Evolutionary conservation across 2,329 filamentous ascomycete species (phyloP).

Genomic region (Pseudogymnoascus sp.): DNA sequence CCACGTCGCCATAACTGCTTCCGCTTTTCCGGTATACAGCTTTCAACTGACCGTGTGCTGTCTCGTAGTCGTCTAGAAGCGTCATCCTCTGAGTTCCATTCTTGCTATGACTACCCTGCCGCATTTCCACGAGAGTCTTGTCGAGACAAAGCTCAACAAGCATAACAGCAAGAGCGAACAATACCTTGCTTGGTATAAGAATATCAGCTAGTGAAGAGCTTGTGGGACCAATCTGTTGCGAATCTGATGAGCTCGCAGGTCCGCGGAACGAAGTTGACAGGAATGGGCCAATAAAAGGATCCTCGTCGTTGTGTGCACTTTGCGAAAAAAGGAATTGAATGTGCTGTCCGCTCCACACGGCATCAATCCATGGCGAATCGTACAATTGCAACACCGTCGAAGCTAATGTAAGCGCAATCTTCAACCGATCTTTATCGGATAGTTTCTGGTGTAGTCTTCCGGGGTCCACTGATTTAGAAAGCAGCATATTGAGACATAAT

Average conservation of each 20-base stretch:
- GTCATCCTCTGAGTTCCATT: conserved; percentile 10
- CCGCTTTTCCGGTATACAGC: conserved; percentile 7
- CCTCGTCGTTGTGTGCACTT: not conserved
- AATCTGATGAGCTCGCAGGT: not conserved
- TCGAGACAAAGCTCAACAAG: conserved; percentile 19
- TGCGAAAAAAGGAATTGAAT: conserved; percentile 14
- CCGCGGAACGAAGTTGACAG: not conserved
- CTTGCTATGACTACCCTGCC: not conserved
- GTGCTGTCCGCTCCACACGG: conserved; percentile 15
- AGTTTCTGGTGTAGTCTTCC: not conserved
- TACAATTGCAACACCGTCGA: conserved; percentile 19
- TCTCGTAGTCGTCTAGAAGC: conserved; percentile 9
- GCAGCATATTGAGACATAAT: not conserved
- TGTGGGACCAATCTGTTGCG: not conserved
- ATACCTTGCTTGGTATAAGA: conserved; percentile 12
- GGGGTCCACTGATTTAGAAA: not conserved
- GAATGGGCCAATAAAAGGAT: not conserved
- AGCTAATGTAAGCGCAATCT: conserved; percentile 17
- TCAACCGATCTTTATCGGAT: conserved; percentile 13
- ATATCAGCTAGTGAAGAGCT: not conserved
- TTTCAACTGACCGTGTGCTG: conserved; percentile 5
- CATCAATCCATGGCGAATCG: conserved; percentile 16
- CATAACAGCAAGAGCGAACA: conserved; percentile 15
- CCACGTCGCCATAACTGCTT: conserved; percentile 11
- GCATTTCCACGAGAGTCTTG: conserved; percentile 13